These are phyloP conservation scores for Puccinia polysora DNA, from an alignment of 1,284 basidiomycete genomes.

Conservation along the genomic window DNA sequence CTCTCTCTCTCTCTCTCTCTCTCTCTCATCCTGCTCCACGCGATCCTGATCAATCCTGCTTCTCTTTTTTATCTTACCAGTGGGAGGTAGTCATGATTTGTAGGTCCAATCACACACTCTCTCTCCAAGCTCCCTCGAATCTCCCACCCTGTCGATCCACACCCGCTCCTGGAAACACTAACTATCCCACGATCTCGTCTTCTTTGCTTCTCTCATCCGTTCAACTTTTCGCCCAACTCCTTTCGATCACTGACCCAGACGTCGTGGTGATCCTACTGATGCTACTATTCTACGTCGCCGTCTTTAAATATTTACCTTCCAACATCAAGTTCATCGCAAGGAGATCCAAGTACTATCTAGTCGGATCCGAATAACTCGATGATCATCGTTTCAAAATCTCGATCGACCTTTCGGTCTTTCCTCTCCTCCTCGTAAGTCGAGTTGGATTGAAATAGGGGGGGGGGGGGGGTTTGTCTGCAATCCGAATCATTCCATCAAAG, in stretches of 20 bases:
- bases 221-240: background rate
- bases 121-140: background rate
- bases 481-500: no score
- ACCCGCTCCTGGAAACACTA: no score
- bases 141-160: background rate
- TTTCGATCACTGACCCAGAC: no score
- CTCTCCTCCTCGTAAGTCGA: no score
- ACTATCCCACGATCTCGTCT: no score
- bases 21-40: background rate
- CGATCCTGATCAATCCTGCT: background rate
- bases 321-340: conserved; percentile 32
- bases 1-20: background rate
- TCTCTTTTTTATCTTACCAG: background rate
- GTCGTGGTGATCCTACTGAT: conserved; percentile 23
- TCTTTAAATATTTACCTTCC: conserved; percentile 39
- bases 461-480: no score
- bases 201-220: no score
- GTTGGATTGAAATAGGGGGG: no score
- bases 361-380: conserved; percentile 41
- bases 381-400: no score
- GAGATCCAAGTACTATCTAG: conserved; percentile 39
- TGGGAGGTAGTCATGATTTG: conserved; percentile 42
- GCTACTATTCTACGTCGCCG: conserved; percentile 34
- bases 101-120: background rate
- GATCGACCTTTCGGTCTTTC: no score